Percentiles rank a stretch among this genome's conserved stretches.
Evolutionary conservation across 306 rosid species (phyloP).

Genomic region (Inga laurina): DNA sequence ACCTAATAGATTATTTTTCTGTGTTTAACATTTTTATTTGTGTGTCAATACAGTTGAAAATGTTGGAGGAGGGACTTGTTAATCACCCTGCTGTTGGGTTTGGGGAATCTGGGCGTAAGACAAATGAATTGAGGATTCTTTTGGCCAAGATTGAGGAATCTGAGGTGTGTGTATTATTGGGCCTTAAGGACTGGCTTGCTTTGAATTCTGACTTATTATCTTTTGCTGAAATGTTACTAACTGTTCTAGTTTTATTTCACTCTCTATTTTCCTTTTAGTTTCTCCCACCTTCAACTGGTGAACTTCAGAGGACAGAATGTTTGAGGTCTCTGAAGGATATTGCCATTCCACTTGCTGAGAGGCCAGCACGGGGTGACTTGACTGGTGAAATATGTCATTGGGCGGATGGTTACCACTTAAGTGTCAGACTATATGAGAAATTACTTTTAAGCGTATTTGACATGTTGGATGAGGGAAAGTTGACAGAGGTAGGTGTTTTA

Average conservation of each 20-base stretch:
- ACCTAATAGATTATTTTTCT: conserved; percentile 17
- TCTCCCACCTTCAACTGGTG: conserved; percentile 81
- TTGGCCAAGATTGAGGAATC: conserved; percentile 97
- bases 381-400: conserved; percentile 99
- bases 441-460: conserved; percentile 91
- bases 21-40: conserved; percentile 34
- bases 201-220: conserved; percentile 17
- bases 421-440: conserved; percentile 90
- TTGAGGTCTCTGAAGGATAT: conserved; percentile 87
- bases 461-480: conserved; percentile 94
- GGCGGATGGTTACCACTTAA: conserved; percentile 95
- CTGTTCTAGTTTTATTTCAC: conserved; percentile 5
- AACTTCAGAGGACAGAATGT: conserved; percentile 93
- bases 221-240: conserved; percentile 30
- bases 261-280: conserved; percentile 55
- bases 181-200: conserved; percentile 24
- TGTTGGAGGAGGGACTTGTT: conserved; percentile 96
- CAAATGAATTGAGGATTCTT: conserved; percentile 84
- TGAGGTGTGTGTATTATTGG: conserved; percentile 57
- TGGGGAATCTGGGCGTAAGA: conserved; percentile 91
- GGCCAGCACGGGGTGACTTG: conserved; percentile 98
- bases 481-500: conserved; percentile 82
- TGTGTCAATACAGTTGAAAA: conserved; percentile 64
- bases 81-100: conserved; percentile 89
- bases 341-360: conserved; percentile 84